Conservation (phyloP, 2,329 filamentous ascomycete genomes). For the Arachnopeziza araneosa region DNA sequence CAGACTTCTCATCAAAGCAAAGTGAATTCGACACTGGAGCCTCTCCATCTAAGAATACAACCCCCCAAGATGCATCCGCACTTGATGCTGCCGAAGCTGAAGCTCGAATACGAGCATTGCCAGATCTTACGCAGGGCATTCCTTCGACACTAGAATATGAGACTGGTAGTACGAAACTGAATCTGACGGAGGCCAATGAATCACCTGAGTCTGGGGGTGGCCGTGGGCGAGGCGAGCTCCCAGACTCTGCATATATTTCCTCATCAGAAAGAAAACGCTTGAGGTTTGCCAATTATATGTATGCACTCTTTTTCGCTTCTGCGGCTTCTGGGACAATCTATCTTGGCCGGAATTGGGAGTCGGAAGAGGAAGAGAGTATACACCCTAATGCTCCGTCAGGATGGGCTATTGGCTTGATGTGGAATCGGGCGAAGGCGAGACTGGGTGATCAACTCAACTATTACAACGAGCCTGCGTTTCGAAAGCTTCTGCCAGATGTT, state of each 20-base stretch:
- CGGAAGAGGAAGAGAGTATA: constrained; percentile 61
- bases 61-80: constrained; percentile 32
- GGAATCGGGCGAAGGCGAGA: constrained; percentile 71
- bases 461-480: constrained; percentile 93
- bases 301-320: constrained; percentile 52
- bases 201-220: constrained; percentile 36
- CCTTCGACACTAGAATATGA: constrained; percentile 85
- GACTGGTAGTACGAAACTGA: constrained; percentile 39
- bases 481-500: constrained; percentile 81
- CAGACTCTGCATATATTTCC: constrained; percentile 79
- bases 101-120: constrained; percentile 57
- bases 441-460: constrained; percentile 74
- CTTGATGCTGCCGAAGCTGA: constrained; percentile 35
- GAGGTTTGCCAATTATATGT: constrained; percentile 69
- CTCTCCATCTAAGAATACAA: constrained; percentile 20
- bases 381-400: constrained; percentile 72
- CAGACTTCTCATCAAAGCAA: constrained; percentile 21
- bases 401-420: constrained; percentile 72
- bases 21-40: constrained; percentile 31
- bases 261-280: constrained; percentile 80
- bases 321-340: constrained; percentile 53
- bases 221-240: constrained; percentile 60
- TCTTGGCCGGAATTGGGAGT: constrained; percentile 82
- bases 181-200: constrained; percentile 42
- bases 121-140: constrained; percentile 90